Base-by-base conservation (phyloP, 805 yeast genomes). In the Pichia kluyveri region DNA sequence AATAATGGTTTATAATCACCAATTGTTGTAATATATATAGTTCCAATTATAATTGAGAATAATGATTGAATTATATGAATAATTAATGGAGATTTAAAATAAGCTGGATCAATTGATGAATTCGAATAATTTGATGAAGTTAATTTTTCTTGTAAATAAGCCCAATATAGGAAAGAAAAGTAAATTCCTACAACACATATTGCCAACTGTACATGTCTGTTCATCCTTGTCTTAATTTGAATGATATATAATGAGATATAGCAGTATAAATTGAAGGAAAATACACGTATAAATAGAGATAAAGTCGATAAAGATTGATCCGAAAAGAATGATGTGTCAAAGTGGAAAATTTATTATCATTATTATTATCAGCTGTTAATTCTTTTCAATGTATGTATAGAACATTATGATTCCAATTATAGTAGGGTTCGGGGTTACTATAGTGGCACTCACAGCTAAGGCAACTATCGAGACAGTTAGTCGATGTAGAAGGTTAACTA, bases 91-190 rank as follows among this genome's bases (percentile, higher is more conserved):
- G 88, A 82, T 50, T 80, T 76, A 68, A 88, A 90, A 45, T 45
- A 56, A 2, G 54, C 51, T 19, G 57, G 45, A 11, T 49, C 28
- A 3, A 18, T 5, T 11, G 45, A 41, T 12, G 42, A 56, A 23
- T 23, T 23, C 1, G 86, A 87, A 65, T 89, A 88, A 12, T 85
- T 77, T 42, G 81, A 82, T 1, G 89, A 79, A 14, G 89, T 76
- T 54, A 93, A 79, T 42, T 91, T 80, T 63, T 93, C 99, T 60
- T 93, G 98, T 12, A 93, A 76, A 37, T 87, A 75, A 0, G 96
- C 89, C 99, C 99, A 93, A 1, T 91, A 75, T 28, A 93, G 68
- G 58, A 93, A 93, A 43, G 96, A 83, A 2, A 78, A 79, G 60
- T 93, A 93, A 37, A 93, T 86, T 0, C 97, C 97, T 9, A 56